Conservation (phyloP, 495 filamentous ascomycete species). For the Penicillium coffeae region DNA sequence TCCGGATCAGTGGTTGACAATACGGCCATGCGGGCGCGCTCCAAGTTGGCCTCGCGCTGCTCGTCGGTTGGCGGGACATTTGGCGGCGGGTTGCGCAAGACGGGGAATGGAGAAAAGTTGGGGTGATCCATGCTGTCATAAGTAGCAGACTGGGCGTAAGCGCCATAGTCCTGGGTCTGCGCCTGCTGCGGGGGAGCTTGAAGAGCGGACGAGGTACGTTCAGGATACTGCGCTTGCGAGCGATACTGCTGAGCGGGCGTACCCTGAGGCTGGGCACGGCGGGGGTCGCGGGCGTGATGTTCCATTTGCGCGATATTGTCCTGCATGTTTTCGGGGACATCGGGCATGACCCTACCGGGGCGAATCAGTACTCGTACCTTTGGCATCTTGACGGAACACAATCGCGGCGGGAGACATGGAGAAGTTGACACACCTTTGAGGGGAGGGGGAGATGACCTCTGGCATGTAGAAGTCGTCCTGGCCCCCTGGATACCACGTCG, state of each 20-base stretch:
- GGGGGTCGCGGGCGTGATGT: conserved; percentile 59
- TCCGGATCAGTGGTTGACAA: conserved; percentile 92
- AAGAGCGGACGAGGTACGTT: conserved; percentile 38
- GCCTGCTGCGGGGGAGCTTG: conserved; percentile 29
- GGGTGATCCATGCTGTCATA: conserved; percentile 59
- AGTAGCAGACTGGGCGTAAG: conserved; percentile 42
- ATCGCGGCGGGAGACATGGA: not conserved
- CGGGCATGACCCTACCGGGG: conserved; percentile 62
- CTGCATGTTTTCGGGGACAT: conserved; percentile 83
- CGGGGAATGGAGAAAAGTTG: conserved; percentile 88
- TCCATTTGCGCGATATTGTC: conserved; percentile 87
- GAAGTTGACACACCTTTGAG: conserved; percentile 69
- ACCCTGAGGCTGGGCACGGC: conserved; percentile 35
- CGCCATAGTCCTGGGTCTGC: conserved; percentile 27
- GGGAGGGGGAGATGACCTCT: conserved; percentile 74
- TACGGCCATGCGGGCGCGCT: conserved; percentile 75
- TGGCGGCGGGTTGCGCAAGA: conserved; percentile 70
- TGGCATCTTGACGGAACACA: conserved; percentile 11
- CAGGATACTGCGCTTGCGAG: conserved; percentile 37
- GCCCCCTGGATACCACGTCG: conserved; percentile 87
- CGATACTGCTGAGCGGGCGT: conserved; percentile 31
- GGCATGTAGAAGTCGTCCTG: conserved; percentile 84
- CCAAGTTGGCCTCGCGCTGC: conserved; percentile 82
- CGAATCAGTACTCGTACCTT: conserved; percentile 24
- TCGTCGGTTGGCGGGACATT: conserved; percentile 95